Conservation (phyloP, 495 filamentous ascomycete species). For the Neurospora discreta region DNA sequence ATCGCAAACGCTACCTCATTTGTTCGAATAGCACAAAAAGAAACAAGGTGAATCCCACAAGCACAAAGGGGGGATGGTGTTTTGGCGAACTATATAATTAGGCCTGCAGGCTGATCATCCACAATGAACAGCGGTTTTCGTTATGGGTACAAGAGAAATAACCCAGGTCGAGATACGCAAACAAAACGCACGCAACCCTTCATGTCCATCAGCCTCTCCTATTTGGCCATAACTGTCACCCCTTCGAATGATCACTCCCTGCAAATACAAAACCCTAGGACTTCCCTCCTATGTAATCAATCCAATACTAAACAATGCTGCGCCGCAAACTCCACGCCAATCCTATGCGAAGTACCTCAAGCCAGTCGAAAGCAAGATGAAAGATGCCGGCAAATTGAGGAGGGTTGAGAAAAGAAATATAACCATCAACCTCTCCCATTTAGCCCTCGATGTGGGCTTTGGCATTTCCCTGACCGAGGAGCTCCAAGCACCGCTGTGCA, state of each 20-base stretch:
- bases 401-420: conserved; percentile 2
- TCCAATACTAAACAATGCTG: conserved; percentile 22
- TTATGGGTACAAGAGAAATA: not conserved
- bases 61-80: not conserved
- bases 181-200: not conserved
- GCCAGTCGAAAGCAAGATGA: not conserved
- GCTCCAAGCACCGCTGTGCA: conserved; percentile 77
- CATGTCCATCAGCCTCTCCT: not conserved
- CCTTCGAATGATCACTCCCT: conserved; percentile 5
- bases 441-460: conserved; percentile 48
- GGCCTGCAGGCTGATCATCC: not conserved
- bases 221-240: not conserved
- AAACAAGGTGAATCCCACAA: not conserved
- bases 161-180: not conserved
- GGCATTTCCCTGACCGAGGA: conserved; percentile 52
- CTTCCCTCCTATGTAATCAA: conserved; percentile 13
- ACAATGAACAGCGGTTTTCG: not conserved
- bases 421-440: conserved; percentile 4
- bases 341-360: conserved; percentile 19
- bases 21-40: not conserved
- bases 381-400: conserved; percentile 17
- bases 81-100: not conserved
- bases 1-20: not conserved
- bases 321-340: conserved; percentile 29
- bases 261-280: conserved; percentile 11